Evolutionary conservation across 2,329 filamentous ascomycete species (phyloP).

Genomic region (Paraconiothyrium brasiliense): DNA sequence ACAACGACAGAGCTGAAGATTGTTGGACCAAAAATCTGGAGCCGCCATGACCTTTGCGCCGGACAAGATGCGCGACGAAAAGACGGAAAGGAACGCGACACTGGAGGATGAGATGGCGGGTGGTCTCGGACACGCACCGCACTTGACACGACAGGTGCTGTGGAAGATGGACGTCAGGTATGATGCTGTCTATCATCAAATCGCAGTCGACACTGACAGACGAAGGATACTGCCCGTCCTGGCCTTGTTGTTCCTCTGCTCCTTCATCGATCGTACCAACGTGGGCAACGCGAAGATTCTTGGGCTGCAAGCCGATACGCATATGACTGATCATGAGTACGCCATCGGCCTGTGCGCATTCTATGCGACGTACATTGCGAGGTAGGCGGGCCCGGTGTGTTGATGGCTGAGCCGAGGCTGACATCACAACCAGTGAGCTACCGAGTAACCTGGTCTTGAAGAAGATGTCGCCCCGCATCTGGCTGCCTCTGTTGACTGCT

Average conservation of each 20-base stretch:
- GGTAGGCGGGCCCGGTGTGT: conserved; percentile 46
- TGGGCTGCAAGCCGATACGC: conserved; percentile 64
- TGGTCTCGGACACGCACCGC: conserved; percentile 16
- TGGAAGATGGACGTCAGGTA: conserved; percentile 65
- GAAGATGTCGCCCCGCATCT: conserved; percentile 67
- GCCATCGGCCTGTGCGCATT: conserved; percentile 71
- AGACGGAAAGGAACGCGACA: conserved; percentile 30
- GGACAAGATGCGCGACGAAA: conserved; percentile 39
- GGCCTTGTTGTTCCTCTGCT: conserved; percentile 72
- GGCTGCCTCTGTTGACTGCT: conserved; percentile 66
- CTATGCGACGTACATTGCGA: conserved; percentile 71
- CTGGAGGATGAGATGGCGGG: conserved; percentile 30
- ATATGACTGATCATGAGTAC: conserved; percentile 69
- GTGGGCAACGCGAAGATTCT: conserved; percentile 76
- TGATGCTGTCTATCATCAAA: conserved; percentile 8
- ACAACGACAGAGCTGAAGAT: neutral
- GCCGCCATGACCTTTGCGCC: conserved; percentile 19
- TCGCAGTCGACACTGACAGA: neutral
- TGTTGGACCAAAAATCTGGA: neutral
- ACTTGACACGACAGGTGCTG: conserved; percentile 51
- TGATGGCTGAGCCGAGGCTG: neutral
- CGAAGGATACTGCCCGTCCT: conserved; percentile 69
- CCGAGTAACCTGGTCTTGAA: conserved; percentile 72
- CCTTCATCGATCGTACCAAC: conserved; percentile 74
- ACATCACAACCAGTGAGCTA: conserved; percentile 59